Percentiles rank a stretch among this genome's conserved stretches.
Evolutionary conservation across 192 early-diverging fungal species (phyloP).

Genomic region (Coemansia sp.): DNA sequence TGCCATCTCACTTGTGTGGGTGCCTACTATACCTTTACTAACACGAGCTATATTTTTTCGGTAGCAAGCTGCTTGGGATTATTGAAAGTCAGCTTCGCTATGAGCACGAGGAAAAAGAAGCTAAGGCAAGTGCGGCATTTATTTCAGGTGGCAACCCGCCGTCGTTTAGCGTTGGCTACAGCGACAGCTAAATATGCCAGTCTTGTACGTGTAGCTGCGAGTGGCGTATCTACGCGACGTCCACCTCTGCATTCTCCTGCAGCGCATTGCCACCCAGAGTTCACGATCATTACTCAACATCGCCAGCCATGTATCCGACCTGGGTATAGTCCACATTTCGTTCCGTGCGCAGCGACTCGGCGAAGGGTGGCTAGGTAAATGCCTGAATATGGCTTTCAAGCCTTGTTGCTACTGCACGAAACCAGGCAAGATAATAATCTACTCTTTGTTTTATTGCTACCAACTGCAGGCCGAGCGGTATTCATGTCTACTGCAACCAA

Average conservation of each 20-base stretch:
- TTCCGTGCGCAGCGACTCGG: conserved; percentile 20
- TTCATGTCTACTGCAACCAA: conserved; percentile 8
- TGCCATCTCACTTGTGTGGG: not conserved
- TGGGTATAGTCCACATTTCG: conserved; percentile 7
- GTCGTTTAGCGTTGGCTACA: not conserved
- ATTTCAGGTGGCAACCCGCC: not conserved
- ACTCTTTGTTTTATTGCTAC: not conserved
- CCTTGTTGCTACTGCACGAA: not conserved
- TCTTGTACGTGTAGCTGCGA: conserved; percentile 11
- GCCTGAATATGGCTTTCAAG: not conserved
- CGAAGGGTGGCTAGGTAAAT: conserved; percentile 27
- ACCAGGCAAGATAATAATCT: not conserved
- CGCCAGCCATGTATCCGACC: conserved; percentile 7
- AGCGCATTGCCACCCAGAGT: conserved; percentile 2
- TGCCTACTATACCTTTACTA: not conserved
- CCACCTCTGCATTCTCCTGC: conserved; percentile 31
- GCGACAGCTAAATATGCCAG: not conserved
- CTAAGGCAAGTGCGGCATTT: conserved; percentile 13
- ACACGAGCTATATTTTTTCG: not conserved
- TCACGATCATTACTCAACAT: conserved; percentile 10
- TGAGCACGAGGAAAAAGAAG: conserved; percentile 5
- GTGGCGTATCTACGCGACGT: conserved; percentile 33
- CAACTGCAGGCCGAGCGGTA: conserved; percentile 6
- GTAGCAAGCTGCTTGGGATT: conserved; percentile 27
- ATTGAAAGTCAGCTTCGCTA: conserved; percentile 18